Conservation (phyloP, 2,329 filamentous ascomycete genomes). For the Diaporthe sp. region DNA sequence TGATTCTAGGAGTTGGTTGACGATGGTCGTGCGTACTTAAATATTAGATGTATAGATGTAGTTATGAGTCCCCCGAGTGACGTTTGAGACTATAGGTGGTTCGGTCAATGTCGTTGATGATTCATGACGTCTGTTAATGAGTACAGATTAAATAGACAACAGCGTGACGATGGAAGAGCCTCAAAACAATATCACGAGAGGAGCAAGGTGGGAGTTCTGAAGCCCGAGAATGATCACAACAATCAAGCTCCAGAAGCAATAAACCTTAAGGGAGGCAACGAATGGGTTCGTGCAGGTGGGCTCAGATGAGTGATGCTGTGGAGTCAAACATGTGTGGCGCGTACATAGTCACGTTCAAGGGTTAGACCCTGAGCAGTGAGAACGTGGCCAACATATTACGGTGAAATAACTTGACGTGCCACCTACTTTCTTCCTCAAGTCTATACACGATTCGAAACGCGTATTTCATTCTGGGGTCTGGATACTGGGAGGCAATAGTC, state of each 20-base stretch:
- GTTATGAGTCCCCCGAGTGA: background rate
- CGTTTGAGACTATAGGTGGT: background rate
- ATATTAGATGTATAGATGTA: background rate
- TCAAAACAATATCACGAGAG: background rate
- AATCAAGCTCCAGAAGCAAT: background rate
- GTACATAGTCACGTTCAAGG: too few species aligned
- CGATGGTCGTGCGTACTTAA: background rate
- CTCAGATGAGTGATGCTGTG: background rate
- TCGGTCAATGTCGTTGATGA: background rate
- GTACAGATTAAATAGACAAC: background rate
- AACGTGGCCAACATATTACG: background rate
- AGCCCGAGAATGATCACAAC: background rate
- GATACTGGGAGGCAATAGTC: background rate
- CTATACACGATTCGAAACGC: background rate
- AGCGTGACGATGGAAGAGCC: too few species aligned
- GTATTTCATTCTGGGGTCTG: background rate
- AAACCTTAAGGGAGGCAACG: background rate
- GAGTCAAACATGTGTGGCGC: too few species aligned
- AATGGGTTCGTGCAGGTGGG: background rate
- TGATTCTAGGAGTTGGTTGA: background rate
- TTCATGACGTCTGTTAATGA: conserved; percentile 21
- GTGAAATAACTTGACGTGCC: background rate
- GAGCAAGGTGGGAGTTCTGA: too few species aligned
- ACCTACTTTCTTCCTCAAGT: background rate
- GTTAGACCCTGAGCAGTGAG: background rate